Conservation (phyloP, 441 rosid species). For the Adansonia grandidieri region DNA sequence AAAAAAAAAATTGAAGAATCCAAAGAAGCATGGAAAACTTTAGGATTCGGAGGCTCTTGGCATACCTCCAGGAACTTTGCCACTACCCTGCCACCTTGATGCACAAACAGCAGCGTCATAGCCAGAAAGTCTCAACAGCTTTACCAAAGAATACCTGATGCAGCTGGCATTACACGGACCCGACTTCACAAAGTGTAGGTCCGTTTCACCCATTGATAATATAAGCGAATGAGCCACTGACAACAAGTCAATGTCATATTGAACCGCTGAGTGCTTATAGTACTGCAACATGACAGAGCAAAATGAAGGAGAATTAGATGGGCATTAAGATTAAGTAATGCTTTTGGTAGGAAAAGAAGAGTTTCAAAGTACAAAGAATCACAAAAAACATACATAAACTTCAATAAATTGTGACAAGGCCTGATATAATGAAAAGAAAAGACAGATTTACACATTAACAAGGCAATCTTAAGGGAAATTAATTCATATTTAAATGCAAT, state of each 20-base stretch:
- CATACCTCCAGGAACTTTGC: conserved; percentile 95
- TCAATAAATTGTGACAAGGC: neutral
- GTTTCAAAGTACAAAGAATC: neutral
- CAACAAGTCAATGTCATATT: conserved; percentile 61
- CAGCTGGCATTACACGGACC: conserved; percentile 82
- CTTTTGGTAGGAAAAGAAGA: neutral
- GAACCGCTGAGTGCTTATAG: conserved; percentile 55
- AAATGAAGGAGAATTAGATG: neutral
- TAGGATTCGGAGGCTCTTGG: conserved; percentile 9
- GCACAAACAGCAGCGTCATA: conserved; percentile 88
- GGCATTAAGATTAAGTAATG: neutral
- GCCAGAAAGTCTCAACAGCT: conserved; percentile 75
- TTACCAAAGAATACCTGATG: conserved; percentile 71
- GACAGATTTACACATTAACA: neutral
- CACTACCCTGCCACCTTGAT: conserved; percentile 76
- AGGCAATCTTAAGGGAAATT: neutral
- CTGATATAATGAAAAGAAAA: neutral
- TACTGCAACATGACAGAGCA: conserved; percentile 48
- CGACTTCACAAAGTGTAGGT: conserved; percentile 57
- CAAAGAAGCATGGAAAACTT: neutral
- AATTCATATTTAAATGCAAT: too few species aligned
- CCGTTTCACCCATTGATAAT: conserved; percentile 58
- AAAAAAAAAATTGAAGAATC: neutral
- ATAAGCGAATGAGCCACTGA: conserved; percentile 60
- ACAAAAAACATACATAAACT: neutral